Conservation (phyloP, 164 flowering plant genomes). For the Platanus orientalis region DNA sequence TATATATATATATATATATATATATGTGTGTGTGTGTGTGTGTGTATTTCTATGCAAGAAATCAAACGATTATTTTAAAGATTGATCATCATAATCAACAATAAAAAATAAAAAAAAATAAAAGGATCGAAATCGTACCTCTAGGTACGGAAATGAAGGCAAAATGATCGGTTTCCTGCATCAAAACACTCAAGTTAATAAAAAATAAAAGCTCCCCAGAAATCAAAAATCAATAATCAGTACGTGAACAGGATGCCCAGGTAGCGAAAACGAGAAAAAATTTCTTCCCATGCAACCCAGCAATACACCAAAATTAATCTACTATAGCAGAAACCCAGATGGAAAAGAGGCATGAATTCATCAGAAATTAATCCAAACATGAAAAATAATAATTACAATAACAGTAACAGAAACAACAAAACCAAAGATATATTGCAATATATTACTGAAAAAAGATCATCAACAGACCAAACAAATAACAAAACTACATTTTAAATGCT, state of each 20-base stretch:
- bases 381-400: background rate
- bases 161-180: conserved; percentile 9
- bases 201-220: conserved; percentile 2
- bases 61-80: background rate
- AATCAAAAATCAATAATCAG: conserved; percentile 1
- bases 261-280: conserved; percentile 5
- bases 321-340: background rate
- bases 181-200: conserved; percentile 12
- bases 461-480: background rate
- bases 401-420: background rate
- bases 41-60: no score
- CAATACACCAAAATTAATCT: conserved; percentile 4
- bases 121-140: conserved; percentile 9
- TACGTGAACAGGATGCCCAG: conserved; percentile 5
- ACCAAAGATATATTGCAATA: background rate
- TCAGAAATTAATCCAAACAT: background rate
- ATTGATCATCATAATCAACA: conserved; percentile 4
- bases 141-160: background rate
- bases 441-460: background rate
- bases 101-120: background rate
- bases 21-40: no score
- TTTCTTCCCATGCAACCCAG: conserved; percentile 1
- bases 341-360: background rate
- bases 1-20: no score
- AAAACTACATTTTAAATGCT: background rate